Evolutionary conservation across 1,139 yeast species (phyloP).

Genomic region (Saccharomyces hybrid): DNA sequence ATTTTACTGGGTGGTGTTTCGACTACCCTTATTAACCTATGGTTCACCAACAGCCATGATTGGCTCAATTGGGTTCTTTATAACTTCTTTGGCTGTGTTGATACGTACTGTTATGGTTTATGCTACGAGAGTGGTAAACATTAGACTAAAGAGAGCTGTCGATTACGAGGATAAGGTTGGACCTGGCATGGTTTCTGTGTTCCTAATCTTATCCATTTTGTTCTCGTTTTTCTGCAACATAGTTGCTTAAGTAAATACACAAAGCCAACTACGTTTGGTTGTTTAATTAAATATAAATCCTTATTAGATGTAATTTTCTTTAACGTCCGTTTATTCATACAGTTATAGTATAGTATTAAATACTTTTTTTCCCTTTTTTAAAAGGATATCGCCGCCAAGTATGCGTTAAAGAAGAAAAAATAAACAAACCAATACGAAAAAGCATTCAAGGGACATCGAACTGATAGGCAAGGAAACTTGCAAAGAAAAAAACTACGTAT

Average conservation of each 20-base stretch:
- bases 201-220: slow-evolving; percentile 64
- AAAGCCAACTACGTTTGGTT: neutral
- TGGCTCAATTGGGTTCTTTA: slow-evolving; percentile 84
- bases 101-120: slow-evolving; percentile 68
- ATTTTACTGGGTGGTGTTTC: slow-evolving; percentile 69
- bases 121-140: slow-evolving; percentile 74
- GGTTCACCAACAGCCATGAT: slow-evolving; percentile 62
- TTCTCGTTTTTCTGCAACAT: slow-evolving; percentile 49
- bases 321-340: neutral
- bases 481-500: neutral
- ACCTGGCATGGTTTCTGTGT: slow-evolving; percentile 73
- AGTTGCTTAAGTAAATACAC: slow-evolving; percentile 2
- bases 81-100: slow-evolving; percentile 69
- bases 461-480: neutral
- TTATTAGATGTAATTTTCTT: neutral
- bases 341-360: neutral
- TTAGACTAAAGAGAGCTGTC: slow-evolving; percentile 73
- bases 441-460: neutral
- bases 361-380: neutral
- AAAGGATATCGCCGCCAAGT: neutral
- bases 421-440: neutral
- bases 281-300: neutral
- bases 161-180: slow-evolving; percentile 85
- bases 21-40: slow-evolving; percentile 60
- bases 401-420: neutral